Evolutionary conservation across 2,329 filamentous ascomycete genomes (phyloP).

Genomic region (Diaporthe eres): DNA sequence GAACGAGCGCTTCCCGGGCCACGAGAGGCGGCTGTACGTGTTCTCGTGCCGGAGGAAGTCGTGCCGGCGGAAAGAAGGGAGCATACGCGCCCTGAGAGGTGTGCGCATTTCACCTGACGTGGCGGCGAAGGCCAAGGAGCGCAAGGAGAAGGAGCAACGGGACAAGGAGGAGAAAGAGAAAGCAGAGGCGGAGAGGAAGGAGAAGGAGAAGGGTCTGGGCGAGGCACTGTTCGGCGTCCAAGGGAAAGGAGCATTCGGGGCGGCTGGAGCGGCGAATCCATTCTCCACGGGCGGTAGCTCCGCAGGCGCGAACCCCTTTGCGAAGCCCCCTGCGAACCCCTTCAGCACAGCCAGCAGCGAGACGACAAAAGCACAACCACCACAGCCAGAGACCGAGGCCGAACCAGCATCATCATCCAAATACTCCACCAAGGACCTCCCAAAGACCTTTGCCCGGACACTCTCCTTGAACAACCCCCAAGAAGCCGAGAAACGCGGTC

Average conservation of each 20-base stretch:
- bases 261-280: constrained; percentile 64
- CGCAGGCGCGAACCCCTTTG: constrained; percentile 76
- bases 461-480: constrained; percentile 78
- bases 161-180: constrained; percentile 51
- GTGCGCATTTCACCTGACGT: constrained; percentile 68
- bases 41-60: constrained; percentile 84
- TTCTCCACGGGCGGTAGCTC: constrained; percentile 67
- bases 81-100: constrained; percentile 81
- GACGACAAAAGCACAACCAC: constrained; percentile 51
- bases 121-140: constrained; percentile 45
- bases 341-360: constrained; percentile 47
- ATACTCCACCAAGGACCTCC: constrained; percentile 56
- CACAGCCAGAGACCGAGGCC: constrained; percentile 39
- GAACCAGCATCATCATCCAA: constrained; percentile 38
- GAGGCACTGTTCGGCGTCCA: constrained; percentile 79
- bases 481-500: constrained; percentile 53
- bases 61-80: constrained; percentile 87
- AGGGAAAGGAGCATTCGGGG: constrained; percentile 52
- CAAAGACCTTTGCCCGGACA: constrained; percentile 79
- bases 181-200: constrained; percentile 47
- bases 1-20: constrained; percentile 85
- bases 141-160: constrained; percentile 52
- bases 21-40: constrained; percentile 90
- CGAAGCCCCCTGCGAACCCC: constrained; percentile 60
- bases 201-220: constrained; percentile 65